Evolutionary conservation across 2,329 filamentous ascomycete genomes (phyloP).

Genomic region (Apiospora malaysiana): DNA sequence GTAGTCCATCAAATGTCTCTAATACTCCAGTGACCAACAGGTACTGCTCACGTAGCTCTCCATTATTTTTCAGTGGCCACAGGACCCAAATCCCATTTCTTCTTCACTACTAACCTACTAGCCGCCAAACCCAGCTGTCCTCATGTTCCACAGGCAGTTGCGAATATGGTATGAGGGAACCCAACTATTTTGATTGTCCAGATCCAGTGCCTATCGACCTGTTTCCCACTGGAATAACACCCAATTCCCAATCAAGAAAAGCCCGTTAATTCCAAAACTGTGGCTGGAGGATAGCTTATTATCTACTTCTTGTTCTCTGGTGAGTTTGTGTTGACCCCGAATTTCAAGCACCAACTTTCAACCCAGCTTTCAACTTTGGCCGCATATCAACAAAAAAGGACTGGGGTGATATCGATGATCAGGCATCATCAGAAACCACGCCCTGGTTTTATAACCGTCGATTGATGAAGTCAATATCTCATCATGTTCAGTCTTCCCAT

Average conservation of each 20-base stretch:
- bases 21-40: neutral
- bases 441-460: neutral
- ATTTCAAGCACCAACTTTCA: neutral
- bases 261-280: neutral
- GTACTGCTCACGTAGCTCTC: neutral
- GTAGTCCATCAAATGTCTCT: neutral
- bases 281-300: neutral
- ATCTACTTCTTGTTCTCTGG: neutral
- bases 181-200: too few species aligned
- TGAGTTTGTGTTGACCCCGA: neutral
- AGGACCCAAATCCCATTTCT: neutral
- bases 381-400: neutral
- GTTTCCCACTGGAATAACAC: neutral
- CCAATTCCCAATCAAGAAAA: neutral
- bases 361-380: neutral
- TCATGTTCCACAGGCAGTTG: too few species aligned
- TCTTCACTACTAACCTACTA: neutral
- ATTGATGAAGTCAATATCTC: neutral
- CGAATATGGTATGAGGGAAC: too few species aligned
- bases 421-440: neutral
- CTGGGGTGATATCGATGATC: neutral
- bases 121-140: neutral
- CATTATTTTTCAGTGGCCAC: neutral
- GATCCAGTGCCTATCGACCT: too few species aligned
- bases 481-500: neutral